Conservation (phyloP, 805 yeast species). For the Schizosaccharomyces cryophilus region DNA sequence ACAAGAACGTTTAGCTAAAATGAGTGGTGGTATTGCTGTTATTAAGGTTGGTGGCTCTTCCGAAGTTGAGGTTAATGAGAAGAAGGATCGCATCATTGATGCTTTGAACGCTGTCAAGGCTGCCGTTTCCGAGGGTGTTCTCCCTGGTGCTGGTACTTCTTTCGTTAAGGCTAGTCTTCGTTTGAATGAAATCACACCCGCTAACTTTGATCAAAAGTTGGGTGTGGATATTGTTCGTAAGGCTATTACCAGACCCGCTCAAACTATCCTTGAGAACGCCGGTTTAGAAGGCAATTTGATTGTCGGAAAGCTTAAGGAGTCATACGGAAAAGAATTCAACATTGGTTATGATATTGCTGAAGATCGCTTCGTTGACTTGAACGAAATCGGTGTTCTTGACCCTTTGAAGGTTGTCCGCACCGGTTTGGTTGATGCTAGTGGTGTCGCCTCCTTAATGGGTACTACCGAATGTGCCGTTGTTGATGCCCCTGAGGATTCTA, state of each 20-base stretch:
- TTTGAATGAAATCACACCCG: constrained; percentile 34
- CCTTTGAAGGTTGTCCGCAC: constrained; percentile 95
- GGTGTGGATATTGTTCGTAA: constrained; percentile 84
- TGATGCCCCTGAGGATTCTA: constrained; percentile 53
- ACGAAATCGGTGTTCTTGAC: constrained; percentile 89
- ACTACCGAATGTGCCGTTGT: constrained; percentile 97
- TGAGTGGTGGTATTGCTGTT: constrained; percentile 96
- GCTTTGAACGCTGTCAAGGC: constrained; percentile 97
- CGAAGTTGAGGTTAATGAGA: constrained; percentile 95
- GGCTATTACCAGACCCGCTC: constrained; percentile 88
- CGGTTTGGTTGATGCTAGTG: constrained; percentile 86
- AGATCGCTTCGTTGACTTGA: constrained; percentile 87
- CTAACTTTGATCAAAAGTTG: constrained; percentile 84
- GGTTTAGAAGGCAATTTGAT: constrained; percentile 95
- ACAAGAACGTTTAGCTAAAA: constrained; percentile 90
- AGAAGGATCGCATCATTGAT: constrained; percentile 97
- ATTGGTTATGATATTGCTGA: constrained; percentile 78
- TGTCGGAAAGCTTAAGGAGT: constrained; percentile 56
- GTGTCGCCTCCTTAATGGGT: constrained; percentile 90
- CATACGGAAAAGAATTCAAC: constrained; percentile 47
- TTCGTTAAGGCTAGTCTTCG: constrained; percentile 69
- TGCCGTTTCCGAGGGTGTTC: constrained; percentile 93
- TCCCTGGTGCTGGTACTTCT: constrained; percentile 99
- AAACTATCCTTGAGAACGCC: constrained; percentile 84
- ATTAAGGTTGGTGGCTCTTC: constrained; percentile 91